Evolutionary conservation across 1,139 yeast species (phyloP).

Genomic region (Yamadazyma diospyri): DNA sequence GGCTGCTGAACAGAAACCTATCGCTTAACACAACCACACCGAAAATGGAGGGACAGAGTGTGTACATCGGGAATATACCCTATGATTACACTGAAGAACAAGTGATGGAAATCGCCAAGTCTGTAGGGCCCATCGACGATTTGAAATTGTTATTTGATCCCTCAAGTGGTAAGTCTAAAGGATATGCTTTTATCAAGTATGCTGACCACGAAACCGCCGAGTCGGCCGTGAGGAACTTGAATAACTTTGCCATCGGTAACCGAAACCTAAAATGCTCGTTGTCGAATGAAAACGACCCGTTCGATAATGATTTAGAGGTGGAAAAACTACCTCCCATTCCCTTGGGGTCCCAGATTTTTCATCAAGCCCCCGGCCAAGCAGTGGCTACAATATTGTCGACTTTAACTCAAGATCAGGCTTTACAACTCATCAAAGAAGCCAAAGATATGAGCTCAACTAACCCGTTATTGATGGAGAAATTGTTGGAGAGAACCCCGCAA

Average conservation of each 20-base stretch:
- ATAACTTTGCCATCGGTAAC: slow-evolving; percentile 74
- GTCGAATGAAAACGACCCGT: slow-evolving; percentile 40
- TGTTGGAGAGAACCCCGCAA: slow-evolving; percentile 73
- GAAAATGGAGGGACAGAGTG: slow-evolving; percentile 18
- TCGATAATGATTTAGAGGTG: slow-evolving; percentile 16
- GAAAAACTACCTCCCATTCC: slow-evolving; percentile 44
- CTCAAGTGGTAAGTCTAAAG: slow-evolving; percentile 86
- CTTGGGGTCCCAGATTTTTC: slow-evolving; percentile 48
- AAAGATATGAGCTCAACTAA: slow-evolving; percentile 60
- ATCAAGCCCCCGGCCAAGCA: slow-evolving; percentile 56
- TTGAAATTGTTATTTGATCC: slow-evolving; percentile 80
- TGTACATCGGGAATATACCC: slow-evolving; percentile 37
- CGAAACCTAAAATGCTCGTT: slow-evolving; percentile 73
- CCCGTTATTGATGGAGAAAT: slow-evolving; percentile 59
- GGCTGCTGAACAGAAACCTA: background rate
- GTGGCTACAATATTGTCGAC: slow-evolving; percentile 57
- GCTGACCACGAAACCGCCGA: slow-evolving; percentile 77
- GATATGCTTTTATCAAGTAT: slow-evolving; percentile 85
- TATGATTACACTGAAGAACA: slow-evolving; percentile 78
- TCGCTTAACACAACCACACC: background rate
- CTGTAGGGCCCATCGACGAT: slow-evolving; percentile 84
- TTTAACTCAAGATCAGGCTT: slow-evolving; percentile 55
- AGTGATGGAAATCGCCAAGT: slow-evolving; percentile 68
- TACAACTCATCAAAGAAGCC: slow-evolving; percentile 57
- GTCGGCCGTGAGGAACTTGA: slow-evolving; percentile 85